Percentiles rank a stretch among this genome's conserved stretches.
These are phyloP conservation scores for Lachancea quebecensis DNA, from an alignment of 805 yeast species.

Conservation along the genomic window DNA sequence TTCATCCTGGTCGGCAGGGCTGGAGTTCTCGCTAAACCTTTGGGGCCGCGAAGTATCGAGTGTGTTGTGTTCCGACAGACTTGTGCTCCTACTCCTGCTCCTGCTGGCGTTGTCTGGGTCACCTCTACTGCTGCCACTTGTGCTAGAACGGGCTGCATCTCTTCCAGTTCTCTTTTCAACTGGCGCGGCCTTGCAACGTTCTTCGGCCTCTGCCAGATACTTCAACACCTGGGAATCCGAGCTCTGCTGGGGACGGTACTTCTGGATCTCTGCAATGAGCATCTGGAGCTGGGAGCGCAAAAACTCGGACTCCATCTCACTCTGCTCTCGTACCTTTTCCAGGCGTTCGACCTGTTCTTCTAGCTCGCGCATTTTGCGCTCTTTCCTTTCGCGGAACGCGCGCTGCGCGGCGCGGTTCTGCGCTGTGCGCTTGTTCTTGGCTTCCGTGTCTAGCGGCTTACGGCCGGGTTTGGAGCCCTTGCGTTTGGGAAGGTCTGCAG, in stretches of 20 bases:
- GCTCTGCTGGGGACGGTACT: conserved; percentile 41
- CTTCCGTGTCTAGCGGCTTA: conserved; percentile 70
- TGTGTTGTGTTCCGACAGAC: background rate
- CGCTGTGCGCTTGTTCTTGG: conserved; percentile 85
- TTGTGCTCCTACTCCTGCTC: conserved; percentile 4
- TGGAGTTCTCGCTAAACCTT: conserved; percentile 1
- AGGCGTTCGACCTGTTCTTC: conserved; percentile 69
- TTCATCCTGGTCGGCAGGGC: conserved; percentile 1
- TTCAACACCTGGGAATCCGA: conserved; percentile 25
- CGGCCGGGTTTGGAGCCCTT: conserved; percentile 61
- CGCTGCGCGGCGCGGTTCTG: conserved; percentile 98
- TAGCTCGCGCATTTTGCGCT: conserved; percentile 73
- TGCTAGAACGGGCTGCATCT: background rate
- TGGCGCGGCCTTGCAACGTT: background rate
- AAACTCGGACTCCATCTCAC: conserved; percentile 64
- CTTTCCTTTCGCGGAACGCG: conserved; percentile 93
- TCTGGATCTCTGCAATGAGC: conserved; percentile 62
- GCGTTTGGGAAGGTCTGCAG: conserved; percentile 14
- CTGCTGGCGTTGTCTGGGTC: background rate
- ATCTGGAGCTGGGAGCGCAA: conserved; percentile 70
- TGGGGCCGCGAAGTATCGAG: conserved; percentile 4
- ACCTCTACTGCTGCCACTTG: background rate
- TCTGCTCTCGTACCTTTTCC: conserved; percentile 65
- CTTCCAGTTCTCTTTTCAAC: background rate
- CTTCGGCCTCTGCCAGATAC: conserved; percentile 18